Evolutionary conservation across 2,329 filamentous ascomycete genomes (phyloP), one percentile per base, ranked within the genome.

Genomic region (Claviceps fusiformis): DNA sequence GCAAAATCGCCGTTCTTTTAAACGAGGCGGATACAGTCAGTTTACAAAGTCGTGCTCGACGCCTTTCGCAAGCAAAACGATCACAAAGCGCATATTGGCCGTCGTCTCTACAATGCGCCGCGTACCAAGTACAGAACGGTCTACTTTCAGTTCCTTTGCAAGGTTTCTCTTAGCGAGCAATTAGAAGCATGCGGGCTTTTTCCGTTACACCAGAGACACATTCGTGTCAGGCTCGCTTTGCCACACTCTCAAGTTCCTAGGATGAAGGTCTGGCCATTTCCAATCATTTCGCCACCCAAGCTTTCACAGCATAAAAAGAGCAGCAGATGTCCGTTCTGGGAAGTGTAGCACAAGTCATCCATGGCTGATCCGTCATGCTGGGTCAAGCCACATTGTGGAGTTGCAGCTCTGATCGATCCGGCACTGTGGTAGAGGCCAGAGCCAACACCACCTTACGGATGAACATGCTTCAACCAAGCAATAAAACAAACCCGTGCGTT

Each of bases 361-460:
- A 33, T 27, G 13, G 35, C 29, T 41, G 24, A 48, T n/a, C 51
- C 55, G 41, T 52, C 55, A 37, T 17, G 24, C 50, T 52, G 51
- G 55, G 55, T 46, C 51, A 46, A 46, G 50, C 27, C 50, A 31
- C 33, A 52, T 50, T 50, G 31, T 41, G 51, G 46, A 56, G 45
- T 46, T 29, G 19, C 46, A 43, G 24, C 46, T 37, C 33, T 11
- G 11, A 37, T 41, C 24, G 50, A 53, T 27, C 50, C 50, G 41
- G 39, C 44, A 53, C 35, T 37, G 35, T 37, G 35, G 35, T 37
- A 37, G 10, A 37, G 35, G 19, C 19, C 19, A 19, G 19, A 19
- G 19, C 10, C 39, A n/a, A 41, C 39, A 41, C 39, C 39, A n/a
- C 39, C 39, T 8, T 6, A 17, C 39, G 39, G 39, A 41, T 41